Base-by-base conservation (phyloP, 2,329 filamentous ascomycete genomes). In the Pseudocercospora crystallina region DNA sequence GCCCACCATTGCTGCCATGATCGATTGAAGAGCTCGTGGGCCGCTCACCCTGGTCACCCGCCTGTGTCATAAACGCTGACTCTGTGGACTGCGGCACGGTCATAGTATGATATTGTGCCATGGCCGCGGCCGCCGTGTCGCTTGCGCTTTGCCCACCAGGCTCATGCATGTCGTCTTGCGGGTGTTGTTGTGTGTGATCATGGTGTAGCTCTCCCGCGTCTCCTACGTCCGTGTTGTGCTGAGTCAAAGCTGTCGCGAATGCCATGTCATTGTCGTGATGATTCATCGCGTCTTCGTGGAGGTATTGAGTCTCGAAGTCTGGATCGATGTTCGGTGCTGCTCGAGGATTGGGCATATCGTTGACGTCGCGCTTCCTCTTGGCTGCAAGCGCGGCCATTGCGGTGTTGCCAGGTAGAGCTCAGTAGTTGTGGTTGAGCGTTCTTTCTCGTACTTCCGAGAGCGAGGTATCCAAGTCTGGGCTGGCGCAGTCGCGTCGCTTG, bases 71-170 rank as follows among this genome's bases (percentile, higher is more conserved):
- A 49, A 70, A 82, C 15, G 77, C 73, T 9, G 80, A 68, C 54
- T 80, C 78, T 2, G 78, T 81, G 8, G 78, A 73, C 65, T 80
- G 77, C 11, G 78, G 78, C 14, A 80, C 76, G 11, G 75, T 80
- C 78, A 82, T 81, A 51, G 75, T 75, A 53, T 76, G 74, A 62
- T 79, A 80, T 49, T 69, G 65, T 12, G 73, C 71, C 53, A 77
- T 68, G 5, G 76, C 76, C 11, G 83, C 83, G 14, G 80, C 81
- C 43, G 83, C 82, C 35, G 83, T 85, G 41, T 83, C 83, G 58
- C 72, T 76, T 10, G 75, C 74, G 55, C 68, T 76, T 32, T 73
- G 71, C 65, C 67, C 76, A 64, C 73, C 75, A 49, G 37, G 42
- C n/a, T 56, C 57, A 13, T 56, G 51, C 38, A 54, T 43, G 13